phyloP scores from a whole-genome alignment of 805 yeast species.

The Pichia californica region DNA sequence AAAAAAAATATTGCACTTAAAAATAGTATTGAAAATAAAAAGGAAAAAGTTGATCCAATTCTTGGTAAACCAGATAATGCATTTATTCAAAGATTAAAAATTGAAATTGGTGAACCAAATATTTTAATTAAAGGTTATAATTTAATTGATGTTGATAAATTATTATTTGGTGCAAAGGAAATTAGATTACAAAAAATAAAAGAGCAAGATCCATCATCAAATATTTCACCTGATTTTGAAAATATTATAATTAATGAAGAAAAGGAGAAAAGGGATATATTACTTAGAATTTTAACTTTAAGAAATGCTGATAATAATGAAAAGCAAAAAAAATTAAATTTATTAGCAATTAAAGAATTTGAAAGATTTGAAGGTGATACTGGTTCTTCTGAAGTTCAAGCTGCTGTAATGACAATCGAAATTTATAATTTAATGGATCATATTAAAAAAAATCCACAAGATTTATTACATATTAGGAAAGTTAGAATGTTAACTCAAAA shows the following conservation, averaged over 20 bases:
- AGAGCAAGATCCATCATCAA: conserved; percentile 13
- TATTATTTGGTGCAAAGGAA: conserved; percentile 71
- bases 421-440: conserved; percentile 76
- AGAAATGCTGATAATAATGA: conserved; percentile 63
- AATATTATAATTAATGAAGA: conserved; percentile 28
- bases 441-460: conserved; percentile 63
- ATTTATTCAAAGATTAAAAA: conserved; percentile 59
- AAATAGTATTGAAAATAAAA: conserved; percentile 11
- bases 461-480: conserved; percentile 58
- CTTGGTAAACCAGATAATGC: conserved; percentile 64
- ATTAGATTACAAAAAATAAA: conserved; percentile 37
- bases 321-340: conserved; percentile 48
- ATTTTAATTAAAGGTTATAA: conserved; percentile 56
- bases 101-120: conserved; percentile 60
- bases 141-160: conserved; percentile 62
- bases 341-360: conserved; percentile 72
- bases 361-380: conserved; percentile 83
- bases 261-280: conserved; percentile 59
- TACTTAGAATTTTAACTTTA: conserved; percentile 65
- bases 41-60: conserved; percentile 69
- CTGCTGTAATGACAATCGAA: conserved; percentile 79
- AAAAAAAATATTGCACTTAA: conserved; percentile 26
- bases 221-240: conserved; percentile 15
- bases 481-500: conserved; percentile 83
- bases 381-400: conserved; percentile 93